Evolutionary conservation across 2,329 filamentous ascomycete genomes (phyloP).

Genomic region (Graphiopsis chlorocephala): DNA sequence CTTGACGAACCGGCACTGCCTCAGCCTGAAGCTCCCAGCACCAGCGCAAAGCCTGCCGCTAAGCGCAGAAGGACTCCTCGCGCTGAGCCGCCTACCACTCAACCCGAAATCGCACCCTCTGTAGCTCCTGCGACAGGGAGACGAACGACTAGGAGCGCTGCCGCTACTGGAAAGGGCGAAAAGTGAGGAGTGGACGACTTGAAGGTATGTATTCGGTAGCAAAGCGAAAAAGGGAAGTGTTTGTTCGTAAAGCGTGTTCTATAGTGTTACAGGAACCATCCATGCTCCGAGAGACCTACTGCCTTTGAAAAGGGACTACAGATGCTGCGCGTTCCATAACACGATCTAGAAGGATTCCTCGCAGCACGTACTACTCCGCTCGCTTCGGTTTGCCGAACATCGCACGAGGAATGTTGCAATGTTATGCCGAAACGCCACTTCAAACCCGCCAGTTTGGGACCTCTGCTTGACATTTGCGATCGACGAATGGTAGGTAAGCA

Average conservation of each 20-base stretch:
- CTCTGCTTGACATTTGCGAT: background rate
- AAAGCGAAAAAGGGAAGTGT: background rate
- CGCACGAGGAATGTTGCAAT: background rate
- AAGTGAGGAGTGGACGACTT: background rate
- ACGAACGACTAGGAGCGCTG: conserved; percentile 2
- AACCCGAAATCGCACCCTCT: background rate
- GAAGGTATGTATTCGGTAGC: background rate
- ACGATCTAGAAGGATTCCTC: background rate
- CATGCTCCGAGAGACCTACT: background rate
- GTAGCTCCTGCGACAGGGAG: background rate
- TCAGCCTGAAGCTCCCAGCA: background rate
- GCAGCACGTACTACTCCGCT: background rate
- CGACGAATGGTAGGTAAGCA: background rate
- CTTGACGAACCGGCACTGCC: background rate
- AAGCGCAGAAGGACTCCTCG: conserved; percentile 9
- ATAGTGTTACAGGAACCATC: background rate
- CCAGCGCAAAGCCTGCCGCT: background rate
- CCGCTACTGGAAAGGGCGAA: background rate
- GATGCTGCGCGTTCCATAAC: background rate
- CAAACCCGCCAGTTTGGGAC: background rate
- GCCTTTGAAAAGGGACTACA: background rate
- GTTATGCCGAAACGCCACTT: background rate
- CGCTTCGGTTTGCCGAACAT: background rate
- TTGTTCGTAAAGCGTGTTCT: background rate
- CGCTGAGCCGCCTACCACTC: background rate